Evolutionary conservation across 345 rosid genomes (phyloP).

Genomic region (Aquilaria yunnanensis): DNA sequence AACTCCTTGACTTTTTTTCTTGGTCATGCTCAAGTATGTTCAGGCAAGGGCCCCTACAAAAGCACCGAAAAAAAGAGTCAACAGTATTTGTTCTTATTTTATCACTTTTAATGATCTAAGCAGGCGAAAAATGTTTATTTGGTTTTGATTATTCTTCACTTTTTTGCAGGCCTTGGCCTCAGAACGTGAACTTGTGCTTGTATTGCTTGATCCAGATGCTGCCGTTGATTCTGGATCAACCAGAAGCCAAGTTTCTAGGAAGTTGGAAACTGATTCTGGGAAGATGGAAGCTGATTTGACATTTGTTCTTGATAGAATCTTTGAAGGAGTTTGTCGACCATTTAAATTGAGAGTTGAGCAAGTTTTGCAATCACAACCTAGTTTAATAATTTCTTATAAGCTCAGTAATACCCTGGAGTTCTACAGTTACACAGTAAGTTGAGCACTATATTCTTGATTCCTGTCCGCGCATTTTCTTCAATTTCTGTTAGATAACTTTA

Average conservation of each 20-base stretch:
- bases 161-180: constrained; percentile 88
- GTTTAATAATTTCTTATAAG: constrained; percentile 81
- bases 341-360: constrained; percentile 99
- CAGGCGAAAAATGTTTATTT: not conserved
- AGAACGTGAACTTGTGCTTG: constrained; percentile 87
- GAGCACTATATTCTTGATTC: constrained; percentile 5
- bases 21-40: constrained; percentile 1
- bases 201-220: constrained; percentile 76
- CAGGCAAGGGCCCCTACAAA: no score
- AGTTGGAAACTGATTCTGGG: constrained; percentile 45
- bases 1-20: constrained; percentile 1
- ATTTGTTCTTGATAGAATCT: constrained; percentile 93
- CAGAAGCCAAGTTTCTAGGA: constrained; percentile 38
- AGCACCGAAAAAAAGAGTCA: no score
- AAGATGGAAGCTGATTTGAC: constrained; percentile 77
- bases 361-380: constrained; percentile 96
- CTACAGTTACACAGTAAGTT: constrained; percentile 87
- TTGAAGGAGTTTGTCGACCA: constrained; percentile 99
- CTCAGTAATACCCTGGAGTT: constrained; percentile 89
- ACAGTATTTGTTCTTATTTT: no score
- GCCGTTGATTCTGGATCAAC: constrained; percentile 47
- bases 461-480: no score
- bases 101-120: no score
- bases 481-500: not conserved
- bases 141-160: constrained; percentile 7